These are phyloP conservation scores for Colletotrichum chrysophilum DNA, from an alignment of 2,329 filamentous ascomycete genomes.

Conservation along the genomic window DNA sequence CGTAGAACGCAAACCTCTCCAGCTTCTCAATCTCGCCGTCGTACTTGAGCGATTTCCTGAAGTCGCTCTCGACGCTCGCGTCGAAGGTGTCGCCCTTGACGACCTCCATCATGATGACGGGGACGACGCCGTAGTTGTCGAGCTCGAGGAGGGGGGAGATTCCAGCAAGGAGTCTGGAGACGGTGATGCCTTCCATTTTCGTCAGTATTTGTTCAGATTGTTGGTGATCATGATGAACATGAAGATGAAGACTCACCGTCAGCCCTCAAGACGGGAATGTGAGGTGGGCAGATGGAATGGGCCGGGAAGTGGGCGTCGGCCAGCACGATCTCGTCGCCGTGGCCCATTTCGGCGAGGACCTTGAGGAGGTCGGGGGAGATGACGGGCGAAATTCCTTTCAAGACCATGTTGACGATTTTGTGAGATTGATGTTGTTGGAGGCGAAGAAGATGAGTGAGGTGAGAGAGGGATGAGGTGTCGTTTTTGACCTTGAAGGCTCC, in stretches of 20 bases:
- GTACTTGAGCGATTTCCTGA: slow-evolving; percentile 1
- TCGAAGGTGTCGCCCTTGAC: slow-evolving; percentile 17
- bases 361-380: slow-evolving; percentile 19
- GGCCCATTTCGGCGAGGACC: slow-evolving; percentile 19
- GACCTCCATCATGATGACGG: slow-evolving; percentile 20
- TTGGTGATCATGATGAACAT: neutral
- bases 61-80: slow-evolving; percentile 15
- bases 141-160: slow-evolving; percentile 15
- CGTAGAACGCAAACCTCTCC: slow-evolving; percentile 13
- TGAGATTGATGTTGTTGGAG: neutral
- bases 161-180: slow-evolving; percentile 8
- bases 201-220: no score
- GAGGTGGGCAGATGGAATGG: slow-evolving; percentile 16
- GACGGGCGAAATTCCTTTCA: slow-evolving; percentile 16
- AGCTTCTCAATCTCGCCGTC: slow-evolving; percentile 17
- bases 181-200: neutral
- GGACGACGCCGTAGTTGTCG: slow-evolving; percentile 18
- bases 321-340: slow-evolving; percentile 16
- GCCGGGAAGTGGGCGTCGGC: slow-evolving; percentile 18
- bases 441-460: neutral
- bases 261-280: slow-evolving; percentile 11
- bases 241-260: neutral
- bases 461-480: neutral
- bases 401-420: neutral
- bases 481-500: neutral